Base-by-base conservation (phyloP, 805 yeast genomes). In the Yarrowia hollandica region DNA sequence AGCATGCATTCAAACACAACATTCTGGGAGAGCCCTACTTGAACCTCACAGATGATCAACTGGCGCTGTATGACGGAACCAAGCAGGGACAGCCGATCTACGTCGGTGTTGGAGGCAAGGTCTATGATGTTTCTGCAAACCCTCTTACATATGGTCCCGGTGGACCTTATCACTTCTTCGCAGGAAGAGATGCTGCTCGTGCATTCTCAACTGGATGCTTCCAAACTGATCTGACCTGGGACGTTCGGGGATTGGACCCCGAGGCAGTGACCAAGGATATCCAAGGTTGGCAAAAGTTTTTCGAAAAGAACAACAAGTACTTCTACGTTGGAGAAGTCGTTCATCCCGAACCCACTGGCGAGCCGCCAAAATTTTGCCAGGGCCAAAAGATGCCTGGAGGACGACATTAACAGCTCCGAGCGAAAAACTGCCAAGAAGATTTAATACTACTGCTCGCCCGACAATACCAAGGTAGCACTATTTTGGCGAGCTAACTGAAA, bases 201-300 rank as follows among this genome's bases (percentile, higher is more conserved):
- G 86, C 86, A 16, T 84, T 79, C 65, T 83, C 80, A 3, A 86
- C 89, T 0, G 91, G 91, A 2, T 86, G 90, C 65, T 82, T 86
- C 61, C 68, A 71, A 37, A 81, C 79, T 30, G 86, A 86, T 65
- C 76, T 77, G 62, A 85, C 91, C 0, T 78, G 81, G 68, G 92
- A 87, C 67, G 69, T 86, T 39, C 71, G 91, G 31, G 90, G 85
- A 0, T 70, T 86, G 19, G 82, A 80, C 60, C 64, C 65, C 4
- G 70, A 69, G 3, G 74, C 74, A 30, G 81, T 77, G 0, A 64
- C 62, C 2, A 59, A 62, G 3, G 79, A 77, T 38, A 70, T 86
- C 4, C 48, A 41, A 1, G 69, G 75, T 37, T 86, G 91, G 91
- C 78, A 79, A 58, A 33, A 63, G 0, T 86, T 75, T 65, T 86